phyloP scores from a whole-genome alignment of 345 rosid genomes.

The Isatis tinctoria region DNA sequence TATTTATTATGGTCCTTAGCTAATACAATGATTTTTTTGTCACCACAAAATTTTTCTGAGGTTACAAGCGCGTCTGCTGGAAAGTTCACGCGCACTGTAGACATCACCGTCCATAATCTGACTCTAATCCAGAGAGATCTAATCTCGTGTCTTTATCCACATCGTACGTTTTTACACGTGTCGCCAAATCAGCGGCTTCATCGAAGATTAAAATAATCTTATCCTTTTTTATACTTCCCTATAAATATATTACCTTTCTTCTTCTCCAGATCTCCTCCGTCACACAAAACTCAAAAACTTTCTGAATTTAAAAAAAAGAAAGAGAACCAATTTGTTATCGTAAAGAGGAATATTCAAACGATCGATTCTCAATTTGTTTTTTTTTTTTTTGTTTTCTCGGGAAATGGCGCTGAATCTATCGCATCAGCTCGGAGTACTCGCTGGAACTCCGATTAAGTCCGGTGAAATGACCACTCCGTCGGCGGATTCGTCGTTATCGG shows the following conservation, averaged over 20 bases:
- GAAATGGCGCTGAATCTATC: slow-evolving; percentile 68
- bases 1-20: not conserved
- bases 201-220: slow-evolving; percentile 26
- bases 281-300: slow-evolving; percentile 1
- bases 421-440: slow-evolving; percentile 65
- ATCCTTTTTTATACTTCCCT: slow-evolving; percentile 28
- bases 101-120: slow-evolving; percentile 46
- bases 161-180: slow-evolving; percentile 33
- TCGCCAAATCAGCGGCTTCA: not conserved
- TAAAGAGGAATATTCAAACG: not conserved
- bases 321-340: not conserved
- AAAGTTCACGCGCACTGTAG: slow-evolving; percentile 34
- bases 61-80: slow-evolving; percentile 26
- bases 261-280: not conserved
- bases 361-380: not conserved
- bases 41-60: slow-evolving; percentile 25
- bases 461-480: slow-evolving; percentile 27
- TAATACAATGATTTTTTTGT: too few relatives aligned
- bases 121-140: slow-evolving; percentile 33
- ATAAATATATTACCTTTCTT: slow-evolving; percentile 7
- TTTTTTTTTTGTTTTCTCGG: not conserved
- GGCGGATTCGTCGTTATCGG: slow-evolving; percentile 38
- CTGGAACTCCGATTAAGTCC: slow-evolving; percentile 46
- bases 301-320: not conserved
- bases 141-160: slow-evolving; percentile 41